These are phyloP conservation scores for Myxozyma geophila DNA, from an alignment of 805 yeast genomes.

Conservation along the genomic window DNA sequence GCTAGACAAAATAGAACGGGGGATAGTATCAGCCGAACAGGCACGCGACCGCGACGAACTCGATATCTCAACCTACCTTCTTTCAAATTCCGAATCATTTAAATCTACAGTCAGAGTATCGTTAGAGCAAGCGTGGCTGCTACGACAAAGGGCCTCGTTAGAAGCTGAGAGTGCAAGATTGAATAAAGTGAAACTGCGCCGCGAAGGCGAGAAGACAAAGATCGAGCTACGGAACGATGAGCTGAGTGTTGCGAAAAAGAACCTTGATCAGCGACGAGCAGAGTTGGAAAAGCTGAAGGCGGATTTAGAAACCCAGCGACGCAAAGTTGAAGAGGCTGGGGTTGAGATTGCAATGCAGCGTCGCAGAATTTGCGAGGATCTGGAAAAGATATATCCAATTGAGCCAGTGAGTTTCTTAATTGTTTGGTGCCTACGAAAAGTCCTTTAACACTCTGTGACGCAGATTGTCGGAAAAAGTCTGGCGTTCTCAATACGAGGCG, in stretches of 20 bases:
- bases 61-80: slow-evolving; percentile 12
- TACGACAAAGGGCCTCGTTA: slow-evolving; percentile 15
- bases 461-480: slow-evolving; percentile 30
- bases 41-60: slow-evolving; percentile 24
- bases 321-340: neutral
- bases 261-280: slow-evolving; percentile 1
- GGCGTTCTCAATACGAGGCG: slow-evolving; percentile 46
- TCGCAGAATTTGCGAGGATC: slow-evolving; percentile 40
- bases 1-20: slow-evolving; percentile 21
- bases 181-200: neutral
- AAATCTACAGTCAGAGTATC: slow-evolving; percentile 11
- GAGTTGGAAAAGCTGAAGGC: slow-evolving; percentile 2
- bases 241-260: slow-evolving; percentile 11
- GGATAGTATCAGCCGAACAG: slow-evolving; percentile 25
- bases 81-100: slow-evolving; percentile 12
- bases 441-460: slow-evolving; percentile 18
- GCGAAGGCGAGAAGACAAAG: slow-evolving; percentile 13
- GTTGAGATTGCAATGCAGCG: slow-evolving; percentile 26
- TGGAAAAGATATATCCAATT: slow-evolving; percentile 44
- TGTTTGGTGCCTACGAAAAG: slow-evolving; percentile 27
- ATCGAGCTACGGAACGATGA: slow-evolving; percentile 24
- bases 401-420: slow-evolving; percentile 37
- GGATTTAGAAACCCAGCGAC: slow-evolving; percentile 5
- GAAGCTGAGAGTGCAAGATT: slow-evolving; percentile 13
- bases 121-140: slow-evolving; percentile 23